Conservation (phyloP, 331 rosid species). For the Saraca asoca region DNA sequence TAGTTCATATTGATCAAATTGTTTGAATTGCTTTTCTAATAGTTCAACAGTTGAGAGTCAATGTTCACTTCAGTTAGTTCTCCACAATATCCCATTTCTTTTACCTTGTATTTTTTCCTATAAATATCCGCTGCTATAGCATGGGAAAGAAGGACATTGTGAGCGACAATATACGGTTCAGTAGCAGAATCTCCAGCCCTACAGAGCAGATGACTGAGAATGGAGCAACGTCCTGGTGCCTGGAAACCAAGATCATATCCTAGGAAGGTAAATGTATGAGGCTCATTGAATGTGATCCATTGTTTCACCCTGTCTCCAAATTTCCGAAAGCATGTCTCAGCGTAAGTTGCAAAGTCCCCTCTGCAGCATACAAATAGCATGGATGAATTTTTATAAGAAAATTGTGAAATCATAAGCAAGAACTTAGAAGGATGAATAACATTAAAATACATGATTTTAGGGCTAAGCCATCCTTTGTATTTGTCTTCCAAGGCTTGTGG, state of each 20-base stretch:
- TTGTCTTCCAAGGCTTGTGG: constrained; percentile 69
- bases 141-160: constrained; percentile 61
- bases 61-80: no score
- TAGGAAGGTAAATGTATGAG: constrained; percentile 53
- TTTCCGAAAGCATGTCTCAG: constrained; percentile 58
- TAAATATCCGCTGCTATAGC: constrained; percentile 50
- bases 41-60: no score
- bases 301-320: constrained; percentile 76
- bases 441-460: constrained; percentile 47
- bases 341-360: constrained; percentile 54
- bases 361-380: constrained; percentile 33
- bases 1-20: no score
- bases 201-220: constrained; percentile 39
- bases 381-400: background rate
- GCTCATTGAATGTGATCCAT: constrained; percentile 82
- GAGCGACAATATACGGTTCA: constrained; percentile 71
- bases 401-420: background rate
- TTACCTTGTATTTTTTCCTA: constrained; percentile 55
- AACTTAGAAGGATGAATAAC: background rate
- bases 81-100: background rate
- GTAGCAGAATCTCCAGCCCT: constrained; percentile 57
- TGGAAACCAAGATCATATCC: constrained; percentile 65
- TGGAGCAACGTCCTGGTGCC: constrained; percentile 74
- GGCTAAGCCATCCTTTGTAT: constrained; percentile 66
- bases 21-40: no score